Evolutionary conservation across 192 early-diverging fungal species (phyloP).

Genomic region (Coemansia sp.): DNA sequence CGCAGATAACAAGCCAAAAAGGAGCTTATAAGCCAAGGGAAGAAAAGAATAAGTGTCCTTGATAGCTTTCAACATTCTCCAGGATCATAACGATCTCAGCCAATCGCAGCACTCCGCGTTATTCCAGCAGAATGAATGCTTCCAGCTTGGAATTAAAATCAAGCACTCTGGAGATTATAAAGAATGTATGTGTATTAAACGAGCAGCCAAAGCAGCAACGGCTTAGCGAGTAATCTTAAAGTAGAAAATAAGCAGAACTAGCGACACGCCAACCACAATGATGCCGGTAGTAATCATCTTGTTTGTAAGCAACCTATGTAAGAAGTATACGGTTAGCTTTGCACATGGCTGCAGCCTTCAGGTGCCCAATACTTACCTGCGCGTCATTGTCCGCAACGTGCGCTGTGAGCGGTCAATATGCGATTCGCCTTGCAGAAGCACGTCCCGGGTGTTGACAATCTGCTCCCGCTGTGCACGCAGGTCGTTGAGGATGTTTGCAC

Average conservation of each 20-base stretch:
- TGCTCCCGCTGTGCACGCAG: constrained; percentile 88
- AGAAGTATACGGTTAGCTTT: neutral
- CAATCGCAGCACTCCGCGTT: constrained; percentile 8
- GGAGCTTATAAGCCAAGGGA: neutral
- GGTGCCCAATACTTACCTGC: constrained; percentile 55
- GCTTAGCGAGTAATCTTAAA: constrained; percentile 62
- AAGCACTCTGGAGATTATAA: neutral
- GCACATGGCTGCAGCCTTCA: neutral
- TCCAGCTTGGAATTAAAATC: no score
- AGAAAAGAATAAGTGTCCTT: no score
- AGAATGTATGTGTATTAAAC: neutral
- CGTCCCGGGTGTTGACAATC: constrained; percentile 80
- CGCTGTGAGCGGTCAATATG: constrained; percentile 66
- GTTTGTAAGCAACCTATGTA: constrained; percentile 79
- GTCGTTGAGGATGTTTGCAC: constrained; percentile 77
- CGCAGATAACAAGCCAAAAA: constrained; percentile 15
- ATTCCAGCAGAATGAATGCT: no score
- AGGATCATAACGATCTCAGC: neutral
- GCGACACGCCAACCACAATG: constrained; percentile 71
- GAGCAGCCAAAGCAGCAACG: neutral
- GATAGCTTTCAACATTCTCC: no score
- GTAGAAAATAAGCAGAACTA: constrained; percentile 84
- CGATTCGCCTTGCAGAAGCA: constrained; percentile 76
- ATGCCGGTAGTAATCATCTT: constrained; percentile 84
- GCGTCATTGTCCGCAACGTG: constrained; percentile 71